These are phyloP conservation scores for Globisporangium perplexum DNA, from an alignment of 352 stramenopile genomes.

Conservation along the genomic window DNA sequence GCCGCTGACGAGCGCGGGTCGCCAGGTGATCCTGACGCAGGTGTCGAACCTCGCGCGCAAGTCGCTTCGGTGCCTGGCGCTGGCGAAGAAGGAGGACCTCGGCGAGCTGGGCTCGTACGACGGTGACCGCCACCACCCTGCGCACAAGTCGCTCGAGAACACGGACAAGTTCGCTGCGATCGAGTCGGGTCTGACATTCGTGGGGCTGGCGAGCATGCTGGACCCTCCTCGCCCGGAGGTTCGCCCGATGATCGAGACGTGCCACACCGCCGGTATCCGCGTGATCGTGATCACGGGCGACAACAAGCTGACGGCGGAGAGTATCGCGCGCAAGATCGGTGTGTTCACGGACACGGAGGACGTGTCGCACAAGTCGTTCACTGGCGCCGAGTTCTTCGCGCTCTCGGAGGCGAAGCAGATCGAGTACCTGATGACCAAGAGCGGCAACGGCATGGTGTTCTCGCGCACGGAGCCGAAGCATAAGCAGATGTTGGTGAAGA, in stretches of 20 bases:
- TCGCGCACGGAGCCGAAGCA: constrained; percentile 97
- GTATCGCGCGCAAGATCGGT: constrained; percentile 96
- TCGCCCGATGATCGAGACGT: constrained; percentile 93
- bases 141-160: constrained; percentile 74
- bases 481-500: constrained; percentile 96
- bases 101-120: constrained; percentile 75
- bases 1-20: constrained; percentile 86
- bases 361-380: constrained; percentile 91
- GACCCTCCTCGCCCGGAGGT: constrained; percentile 98
- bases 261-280: constrained; percentile 94
- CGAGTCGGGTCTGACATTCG: constrained; percentile 95
- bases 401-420: constrained; percentile 91
- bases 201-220: constrained; percentile 97
- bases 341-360: constrained; percentile 89
- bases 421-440: constrained; percentile 74
- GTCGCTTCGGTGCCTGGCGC: constrained; percentile 93
- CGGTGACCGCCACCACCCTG: constrained; percentile 77
- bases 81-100: constrained; percentile 95
- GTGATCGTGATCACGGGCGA: constrained; percentile 99
- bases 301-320: constrained; percentile 96
- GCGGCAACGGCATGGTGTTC: constrained; percentile 93
- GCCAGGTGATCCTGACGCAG: constrained; percentile 86
- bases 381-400: constrained; percentile 95
- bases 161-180: constrained; percentile 91
- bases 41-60: constrained; percentile 90